Base-by-base conservation (phyloP, 495 filamentous ascomycete species). In the Neurospora tetrasperma region DNA sequence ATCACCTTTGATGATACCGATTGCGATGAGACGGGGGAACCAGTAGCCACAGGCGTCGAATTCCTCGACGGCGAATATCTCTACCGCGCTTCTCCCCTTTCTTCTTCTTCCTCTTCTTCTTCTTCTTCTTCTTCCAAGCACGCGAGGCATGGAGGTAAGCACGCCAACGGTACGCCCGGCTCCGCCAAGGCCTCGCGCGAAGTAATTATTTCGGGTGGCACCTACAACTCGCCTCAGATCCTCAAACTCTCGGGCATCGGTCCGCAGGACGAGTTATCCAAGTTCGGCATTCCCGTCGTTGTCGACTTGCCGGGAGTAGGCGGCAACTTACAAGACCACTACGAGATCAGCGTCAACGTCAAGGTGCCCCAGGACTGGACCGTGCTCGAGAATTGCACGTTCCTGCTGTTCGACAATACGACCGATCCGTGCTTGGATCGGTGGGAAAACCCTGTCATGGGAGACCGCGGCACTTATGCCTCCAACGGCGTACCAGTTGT, bases 221-320 rank as follows among this genome's bases (percentile, higher is more conserved):
- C 84, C 6, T 88, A 88, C 79, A 87, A 90, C 83, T 85, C 88
- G 0, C 89, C 90, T 0, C 87, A 89, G 74, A 76, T 92, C 2
- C 86, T 93, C 31, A 88, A 90, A 76, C 84, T 90, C 5, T 88
- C 84, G 2, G 90, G 91, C 9, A 80, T 93, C 69, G 90, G 90
- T 2, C 85, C 88, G 0, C 71, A 73, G 3, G 75, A 75, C 0
- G 83, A 89, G 42, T 83, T 93, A 0, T 18, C 78, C 5, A 75
- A 74, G 11, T 82, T 85, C 70, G 76, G 79, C 27, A 90, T 92
- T 71, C 76, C 82, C 6, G 81, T 89, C 0, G 71, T 90, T 0
- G 73, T 79, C 42, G 85, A 90, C 73, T 81, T 88, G 0, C 88
- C 89, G 0, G 88, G 86, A 14, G 90, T 92, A 0, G 90, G 90